Base-by-base conservation (phyloP, 306 rosid genomes). In the Lagenaria siceraria region DNA sequence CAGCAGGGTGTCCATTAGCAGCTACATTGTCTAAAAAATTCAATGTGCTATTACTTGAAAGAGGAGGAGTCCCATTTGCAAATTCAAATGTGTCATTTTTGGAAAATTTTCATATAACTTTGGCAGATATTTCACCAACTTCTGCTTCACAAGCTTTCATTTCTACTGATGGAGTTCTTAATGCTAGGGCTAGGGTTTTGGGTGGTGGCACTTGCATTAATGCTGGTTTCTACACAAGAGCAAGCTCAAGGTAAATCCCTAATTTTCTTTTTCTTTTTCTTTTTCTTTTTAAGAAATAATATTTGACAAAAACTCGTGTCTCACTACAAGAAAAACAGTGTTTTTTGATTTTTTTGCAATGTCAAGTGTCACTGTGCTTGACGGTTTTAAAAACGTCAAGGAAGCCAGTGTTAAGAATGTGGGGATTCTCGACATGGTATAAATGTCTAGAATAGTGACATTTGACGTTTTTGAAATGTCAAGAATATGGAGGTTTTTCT, bases 151-250 rank as follows among this genome's bases (percentile, higher is more conserved):
- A 94, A 74, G 78, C 68, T 59, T 94, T 94, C 73, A 38, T 85
- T 74, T 94, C 98, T 59, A 88, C 89, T 2, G 98, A 94, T 81
- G 98, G 98, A 17, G 98, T 94, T 56, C 78, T 85, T 18, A 94
- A 87, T 79, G 76, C 97, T 22, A 87, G 98, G 59, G 98, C 83
- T 40, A 88, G 98, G 77, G 88, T 94, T 59, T 80, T 94, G 80
- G 98, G 98, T 52, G 98, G 98, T 65, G 98, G 93, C 0, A 81
- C 82, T 69, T 29, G 82, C 83, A 91, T 94, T 79, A 94, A 94
- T 84, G 98, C 98, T 82, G 98, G 98, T 49, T 94, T 94, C 89
- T 94, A 94, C 83, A 91, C 97, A 6, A 85, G 98, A 84, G 98
- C 98, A 63, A 82, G 81, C 74, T 11, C 87, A 77, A 84, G 94